These are phyloP conservation scores for Blastobotrys muscicola DNA, from an alignment of 805 yeast species.

Conservation along the genomic window DNA sequence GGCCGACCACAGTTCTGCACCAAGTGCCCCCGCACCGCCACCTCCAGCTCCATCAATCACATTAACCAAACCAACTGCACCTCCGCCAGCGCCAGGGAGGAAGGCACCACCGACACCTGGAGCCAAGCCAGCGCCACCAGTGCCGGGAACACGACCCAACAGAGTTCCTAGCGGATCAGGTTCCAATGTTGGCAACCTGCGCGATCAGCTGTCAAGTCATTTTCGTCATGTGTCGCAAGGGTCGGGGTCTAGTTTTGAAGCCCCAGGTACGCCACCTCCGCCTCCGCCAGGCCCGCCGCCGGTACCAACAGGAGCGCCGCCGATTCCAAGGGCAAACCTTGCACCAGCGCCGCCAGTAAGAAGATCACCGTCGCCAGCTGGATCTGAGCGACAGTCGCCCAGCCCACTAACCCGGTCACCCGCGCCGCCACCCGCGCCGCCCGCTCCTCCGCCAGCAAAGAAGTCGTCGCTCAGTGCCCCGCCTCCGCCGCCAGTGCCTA, in stretches of 20 bases:
- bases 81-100: constrained; percentile 5
- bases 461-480: constrained; percentile 10
- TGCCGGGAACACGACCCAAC: constrained; percentile 6
- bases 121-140: constrained; percentile 12
- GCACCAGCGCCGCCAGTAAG: constrained; percentile 11
- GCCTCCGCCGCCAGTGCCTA: constrained; percentile 13
- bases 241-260: background rate
- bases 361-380: constrained; percentile 9
- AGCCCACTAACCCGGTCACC: constrained; percentile 9
- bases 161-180: constrained; percentile 6
- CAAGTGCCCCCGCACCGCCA: constrained; percentile 18
- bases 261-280: constrained; percentile 15
- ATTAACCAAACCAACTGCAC: constrained; percentile 16
- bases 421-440: constrained; percentile 12
- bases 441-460: constrained; percentile 9
- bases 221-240: no score
- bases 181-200: no score
- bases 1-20: constrained; percentile 11
- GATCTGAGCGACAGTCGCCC: constrained; percentile 6
- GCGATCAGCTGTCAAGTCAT: no score
- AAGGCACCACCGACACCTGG: constrained; percentile 9
- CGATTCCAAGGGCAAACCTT: constrained; percentile 17
- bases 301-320: constrained; percentile 1
- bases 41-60: constrained; percentile 19
- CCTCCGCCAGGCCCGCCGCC: constrained; percentile 7